Evolutionary conservation across 2,329 filamentous ascomycete genomes (phyloP).

Genomic region (Metarhizium robertsii): DNA sequence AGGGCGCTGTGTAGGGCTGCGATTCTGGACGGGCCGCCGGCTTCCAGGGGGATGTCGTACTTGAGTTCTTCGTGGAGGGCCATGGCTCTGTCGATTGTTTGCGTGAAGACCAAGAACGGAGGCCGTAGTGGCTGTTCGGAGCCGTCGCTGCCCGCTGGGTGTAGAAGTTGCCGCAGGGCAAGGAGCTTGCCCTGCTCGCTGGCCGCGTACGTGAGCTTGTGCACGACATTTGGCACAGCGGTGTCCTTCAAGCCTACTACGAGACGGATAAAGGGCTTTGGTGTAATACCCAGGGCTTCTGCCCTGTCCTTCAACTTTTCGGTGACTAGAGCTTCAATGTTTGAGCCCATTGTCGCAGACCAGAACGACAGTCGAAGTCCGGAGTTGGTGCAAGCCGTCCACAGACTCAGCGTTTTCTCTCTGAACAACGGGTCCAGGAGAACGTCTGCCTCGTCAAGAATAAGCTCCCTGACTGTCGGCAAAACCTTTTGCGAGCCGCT

Average conservation of each 20-base stretch:
- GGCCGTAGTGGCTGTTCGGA: constrained; percentile 60
- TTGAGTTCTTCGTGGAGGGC: constrained; percentile 83
- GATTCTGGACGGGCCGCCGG: constrained; percentile 74
- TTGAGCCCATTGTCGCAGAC: constrained; percentile 96
- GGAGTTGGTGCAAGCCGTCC: constrained; percentile 65
- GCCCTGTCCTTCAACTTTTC: constrained; percentile 54
- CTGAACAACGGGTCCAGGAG: constrained; percentile 85
- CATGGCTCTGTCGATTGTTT: constrained; percentile 84
- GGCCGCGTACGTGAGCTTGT: constrained; percentile 83
- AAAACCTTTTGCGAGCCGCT: constrained; percentile 40
- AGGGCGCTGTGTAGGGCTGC: constrained; percentile 86
- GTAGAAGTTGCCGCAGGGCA: constrained; percentile 79
- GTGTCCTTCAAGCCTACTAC: constrained; percentile 97
- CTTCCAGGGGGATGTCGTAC: constrained; percentile 87
- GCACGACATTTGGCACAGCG: constrained; percentile 82
- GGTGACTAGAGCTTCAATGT: constrained; percentile 69
- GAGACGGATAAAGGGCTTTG: constrained; percentile 60
- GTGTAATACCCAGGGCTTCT: constrained; percentile 23
- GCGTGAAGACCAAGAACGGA: constrained; percentile 91
- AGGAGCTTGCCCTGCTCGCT: constrained; percentile 91
- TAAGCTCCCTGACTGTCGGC: constrained; percentile 60
- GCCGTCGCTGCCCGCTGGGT: constrained; percentile 52
- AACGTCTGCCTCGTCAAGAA: constrained; percentile 92
- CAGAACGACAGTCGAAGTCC: constrained; percentile 72
- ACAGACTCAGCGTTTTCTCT: constrained; percentile 77